Evolutionary conservation across 1,139 yeast genomes (phyloP).

Genomic region (Pneumocystis jirovecii): DNA sequence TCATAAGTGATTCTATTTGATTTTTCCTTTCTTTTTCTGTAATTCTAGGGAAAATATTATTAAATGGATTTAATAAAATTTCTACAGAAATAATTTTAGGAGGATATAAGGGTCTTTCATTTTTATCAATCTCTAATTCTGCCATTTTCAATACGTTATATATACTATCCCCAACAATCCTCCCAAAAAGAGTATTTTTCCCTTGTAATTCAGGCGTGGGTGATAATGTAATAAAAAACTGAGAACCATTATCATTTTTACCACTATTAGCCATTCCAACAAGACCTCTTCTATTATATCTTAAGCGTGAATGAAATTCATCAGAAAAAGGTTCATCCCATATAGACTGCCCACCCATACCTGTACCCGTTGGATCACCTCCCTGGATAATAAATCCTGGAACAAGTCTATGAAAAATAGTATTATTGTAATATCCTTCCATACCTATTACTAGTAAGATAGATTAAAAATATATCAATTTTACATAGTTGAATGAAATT

Average conservation of each 20-base stretch:
- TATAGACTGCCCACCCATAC: constrained; percentile 23
- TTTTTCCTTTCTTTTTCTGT: constrained; percentile 20
- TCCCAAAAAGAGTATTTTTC: constrained; percentile 45
- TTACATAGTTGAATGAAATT: constrained; percentile 38
- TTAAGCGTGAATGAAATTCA: constrained; percentile 44
- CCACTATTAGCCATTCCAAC: constrained; percentile 37
- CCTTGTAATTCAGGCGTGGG: constrained; percentile 32
- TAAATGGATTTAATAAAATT: constrained; percentile 38
- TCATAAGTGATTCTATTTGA: constrained; percentile 7
- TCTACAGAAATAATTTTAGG: constrained; percentile 30
- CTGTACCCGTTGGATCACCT: constrained; percentile 27
- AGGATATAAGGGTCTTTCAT: constrained; percentile 38
- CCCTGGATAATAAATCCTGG: constrained; percentile 30
- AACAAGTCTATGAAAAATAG: constrained; percentile 31
- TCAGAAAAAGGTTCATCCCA: constrained; percentile 24
- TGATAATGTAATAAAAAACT: constrained; percentile 42
- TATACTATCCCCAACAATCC: constrained; percentile 44
- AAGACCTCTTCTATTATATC: constrained; percentile 40
- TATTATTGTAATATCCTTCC: constrained; percentile 31
- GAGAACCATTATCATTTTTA: constrained; percentile 27
- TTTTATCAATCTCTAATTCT: constrained; percentile 34
- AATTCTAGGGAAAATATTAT: constrained; percentile 26
- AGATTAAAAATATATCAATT: neutral
- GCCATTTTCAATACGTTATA: constrained; percentile 40
- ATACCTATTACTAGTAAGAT: constrained; percentile 1